Percentiles rank a stretch among this genome's conserved stretches.
phyloP scores from a whole-genome alignment of 768 basidiomycete genomes.

The Trametes coccinea region DNA sequence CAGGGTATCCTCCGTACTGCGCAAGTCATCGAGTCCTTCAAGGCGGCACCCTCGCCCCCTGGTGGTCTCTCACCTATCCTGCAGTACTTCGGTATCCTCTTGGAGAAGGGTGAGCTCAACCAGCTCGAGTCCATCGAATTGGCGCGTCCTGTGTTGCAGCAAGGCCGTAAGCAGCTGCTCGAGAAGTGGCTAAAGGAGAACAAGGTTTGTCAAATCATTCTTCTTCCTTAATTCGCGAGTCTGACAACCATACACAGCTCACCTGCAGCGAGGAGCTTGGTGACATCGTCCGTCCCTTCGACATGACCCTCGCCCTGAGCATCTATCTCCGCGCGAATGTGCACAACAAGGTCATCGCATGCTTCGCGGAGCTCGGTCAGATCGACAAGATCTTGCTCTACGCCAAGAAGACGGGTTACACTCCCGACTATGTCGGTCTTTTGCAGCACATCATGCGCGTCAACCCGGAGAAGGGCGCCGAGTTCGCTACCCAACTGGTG shows the following conservation, averaged over 20 bases:
- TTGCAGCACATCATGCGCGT: conserved; percentile 96
- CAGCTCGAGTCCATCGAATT: conserved; percentile 94
- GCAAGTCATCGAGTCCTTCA: conserved; percentile 97
- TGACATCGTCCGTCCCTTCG: conserved; percentile 90
- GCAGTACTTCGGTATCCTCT: conserved; percentile 97
- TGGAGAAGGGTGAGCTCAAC: conserved; percentile 98
- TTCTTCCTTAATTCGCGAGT: background rate
- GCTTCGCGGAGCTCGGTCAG: conserved; percentile 98
- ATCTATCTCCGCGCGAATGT: conserved; percentile 97
- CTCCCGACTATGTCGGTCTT: conserved; percentile 88
- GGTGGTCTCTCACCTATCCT: conserved; percentile 94
- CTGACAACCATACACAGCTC: conserved; percentile 51
- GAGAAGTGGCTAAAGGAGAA: conserved; percentile 99
- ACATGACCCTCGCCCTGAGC: conserved; percentile 96
- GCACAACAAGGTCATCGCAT: conserved; percentile 98
- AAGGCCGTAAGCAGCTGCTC: conserved; percentile 93
- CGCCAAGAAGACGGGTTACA: conserved; percentile 94
- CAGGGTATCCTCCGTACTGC: conserved; percentile 94
- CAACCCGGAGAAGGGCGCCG: conserved; percentile 96
- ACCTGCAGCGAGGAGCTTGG: conserved; percentile 99
- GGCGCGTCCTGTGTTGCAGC: conserved; percentile 92
- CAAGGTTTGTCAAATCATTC: conserved; percentile 58
- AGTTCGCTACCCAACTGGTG: conserved; percentile 92
- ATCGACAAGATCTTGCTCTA: conserved; percentile 98
- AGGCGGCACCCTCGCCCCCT: conserved; percentile 86